phyloP scores from a whole-genome alignment of 176 grass and related monocot species.

The Rhynchospora breviuscula region DNA sequence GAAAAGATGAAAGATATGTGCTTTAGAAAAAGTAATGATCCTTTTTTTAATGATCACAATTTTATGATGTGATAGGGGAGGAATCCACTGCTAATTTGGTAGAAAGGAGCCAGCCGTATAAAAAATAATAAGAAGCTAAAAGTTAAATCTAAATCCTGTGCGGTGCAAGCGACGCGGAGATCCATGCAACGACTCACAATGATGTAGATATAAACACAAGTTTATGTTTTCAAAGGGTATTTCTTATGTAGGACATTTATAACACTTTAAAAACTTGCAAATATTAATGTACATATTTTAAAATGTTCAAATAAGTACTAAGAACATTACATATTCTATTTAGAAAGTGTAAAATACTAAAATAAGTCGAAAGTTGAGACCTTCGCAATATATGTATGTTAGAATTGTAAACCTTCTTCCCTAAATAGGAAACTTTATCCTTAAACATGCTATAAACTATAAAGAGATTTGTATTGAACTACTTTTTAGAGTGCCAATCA shows the following conservation, averaged over 20 bases:
- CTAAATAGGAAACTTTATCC: no score
- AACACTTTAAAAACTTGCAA: no score
- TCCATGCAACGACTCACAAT: background rate
- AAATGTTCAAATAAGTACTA: no score
- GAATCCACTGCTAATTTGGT: constrained; percentile 22
- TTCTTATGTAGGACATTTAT: no score
- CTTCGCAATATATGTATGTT: background rate
- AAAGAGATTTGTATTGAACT: no score
- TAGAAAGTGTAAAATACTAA: background rate
- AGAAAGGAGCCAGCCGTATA: background rate
- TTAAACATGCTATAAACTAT: no score
- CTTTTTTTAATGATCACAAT: constrained; percentile 29
- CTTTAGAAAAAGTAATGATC: constrained; percentile 26
- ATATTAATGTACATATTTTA: no score
- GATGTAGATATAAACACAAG: no score
- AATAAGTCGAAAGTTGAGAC: background rate
- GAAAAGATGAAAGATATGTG: constrained; percentile 17
- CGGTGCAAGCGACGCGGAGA: background rate
- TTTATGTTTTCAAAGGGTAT: no score
- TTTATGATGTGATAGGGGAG: constrained; percentile 23
- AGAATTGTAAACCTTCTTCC: background rate
- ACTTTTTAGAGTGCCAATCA: no score
- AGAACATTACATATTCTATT: no score
- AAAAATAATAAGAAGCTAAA: background rate
- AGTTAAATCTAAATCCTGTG: background rate